These are phyloP conservation scores for Gossypium thurberi DNA, from an alignment of 345 rosid species.

Conservation along the genomic window DNA sequence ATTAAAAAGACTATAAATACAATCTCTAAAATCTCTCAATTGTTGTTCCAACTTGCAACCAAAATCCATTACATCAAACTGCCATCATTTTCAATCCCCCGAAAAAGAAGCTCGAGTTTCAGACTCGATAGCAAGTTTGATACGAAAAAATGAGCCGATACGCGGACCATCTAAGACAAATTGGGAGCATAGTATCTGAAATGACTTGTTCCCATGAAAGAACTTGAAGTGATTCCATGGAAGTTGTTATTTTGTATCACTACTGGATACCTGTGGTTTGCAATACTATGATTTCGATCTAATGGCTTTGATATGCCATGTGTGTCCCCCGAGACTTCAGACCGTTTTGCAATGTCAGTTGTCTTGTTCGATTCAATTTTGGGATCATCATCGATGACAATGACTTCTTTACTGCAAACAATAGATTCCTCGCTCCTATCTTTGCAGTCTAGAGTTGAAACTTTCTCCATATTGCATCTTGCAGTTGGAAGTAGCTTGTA, in stretches of 20 bases:
- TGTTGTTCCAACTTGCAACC: too few species aligned
- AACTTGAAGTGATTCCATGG: slow-evolving; percentile 21
- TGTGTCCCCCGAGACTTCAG: slow-evolving; percentile 19
- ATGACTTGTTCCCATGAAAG: slow-evolving; percentile 26
- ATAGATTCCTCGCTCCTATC: slow-evolving; percentile 19
- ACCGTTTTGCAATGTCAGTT: slow-evolving; percentile 14
- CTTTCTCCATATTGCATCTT: slow-evolving; percentile 9
- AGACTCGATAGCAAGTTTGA: not conserved
- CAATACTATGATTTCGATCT: slow-evolving; percentile 12
- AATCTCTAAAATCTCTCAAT: too few species aligned
- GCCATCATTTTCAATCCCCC: too few species aligned
- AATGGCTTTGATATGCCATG: slow-evolving; percentile 22
- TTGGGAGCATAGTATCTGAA: slow-evolving; percentile 35
- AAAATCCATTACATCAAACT: too few species aligned
- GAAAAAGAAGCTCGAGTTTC: too few species aligned
- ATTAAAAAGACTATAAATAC: too few species aligned
- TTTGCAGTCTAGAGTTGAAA: slow-evolving; percentile 13
- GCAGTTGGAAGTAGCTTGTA: slow-evolving; percentile 14
- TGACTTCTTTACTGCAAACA: slow-evolving; percentile 29
- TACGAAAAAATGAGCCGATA: not conserved
- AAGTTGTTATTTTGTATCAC: slow-evolving; percentile 11
- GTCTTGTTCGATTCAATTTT: slow-evolving; percentile 22
- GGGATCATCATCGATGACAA: slow-evolving; percentile 45
- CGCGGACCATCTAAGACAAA: slow-evolving; percentile 3
- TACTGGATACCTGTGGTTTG: slow-evolving; percentile 17